These are phyloP conservation scores for Hsuehochloa calcarea DNA, from an alignment of 176 grass and related monocot species.

Conservation along the genomic window DNA sequence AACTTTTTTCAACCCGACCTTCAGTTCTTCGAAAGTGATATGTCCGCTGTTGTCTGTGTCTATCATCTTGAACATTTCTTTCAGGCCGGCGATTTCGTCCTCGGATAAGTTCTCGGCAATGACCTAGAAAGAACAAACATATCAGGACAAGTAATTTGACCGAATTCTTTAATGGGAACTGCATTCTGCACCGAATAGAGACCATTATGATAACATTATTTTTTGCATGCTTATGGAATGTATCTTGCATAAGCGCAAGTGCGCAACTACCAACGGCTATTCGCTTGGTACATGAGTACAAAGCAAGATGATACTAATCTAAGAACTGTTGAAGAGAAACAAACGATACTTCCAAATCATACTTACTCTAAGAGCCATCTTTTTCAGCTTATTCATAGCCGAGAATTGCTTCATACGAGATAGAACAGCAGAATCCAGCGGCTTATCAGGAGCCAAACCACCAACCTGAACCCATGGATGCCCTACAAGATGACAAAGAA, in stretches of 20 bases:
- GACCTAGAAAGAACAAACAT: slow-evolving; percentile 42
- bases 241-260: background rate
- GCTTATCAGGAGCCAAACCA: slow-evolving; percentile 77
- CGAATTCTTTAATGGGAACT: background rate
- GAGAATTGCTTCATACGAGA: slow-evolving; percentile 94
- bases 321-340: background rate
- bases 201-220: background rate
- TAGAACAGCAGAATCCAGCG: slow-evolving; percentile 79
- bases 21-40: slow-evolving; percentile 83
- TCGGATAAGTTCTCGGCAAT: slow-evolving; percentile 79
- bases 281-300: background rate
- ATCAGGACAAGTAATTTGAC: background rate
- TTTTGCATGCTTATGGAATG: background rate
- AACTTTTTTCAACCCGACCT: slow-evolving; percentile 65
- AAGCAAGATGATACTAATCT: slow-evolving; percentile 10
- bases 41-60: slow-evolving; percentile 78
- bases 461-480: slow-evolving; percentile 93
- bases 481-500: slow-evolving; percentile 37
- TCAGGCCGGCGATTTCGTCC: slow-evolving; percentile 82
- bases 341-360: background rate
- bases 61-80: slow-evolving; percentile 94
- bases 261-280: background rate
- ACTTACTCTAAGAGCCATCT: slow-evolving; percentile 86
- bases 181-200: background rate
- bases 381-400: slow-evolving; percentile 93